Evolutionary conservation across 345 rosid species (phyloP).

Genomic region (Hevea brasiliensis): DNA sequence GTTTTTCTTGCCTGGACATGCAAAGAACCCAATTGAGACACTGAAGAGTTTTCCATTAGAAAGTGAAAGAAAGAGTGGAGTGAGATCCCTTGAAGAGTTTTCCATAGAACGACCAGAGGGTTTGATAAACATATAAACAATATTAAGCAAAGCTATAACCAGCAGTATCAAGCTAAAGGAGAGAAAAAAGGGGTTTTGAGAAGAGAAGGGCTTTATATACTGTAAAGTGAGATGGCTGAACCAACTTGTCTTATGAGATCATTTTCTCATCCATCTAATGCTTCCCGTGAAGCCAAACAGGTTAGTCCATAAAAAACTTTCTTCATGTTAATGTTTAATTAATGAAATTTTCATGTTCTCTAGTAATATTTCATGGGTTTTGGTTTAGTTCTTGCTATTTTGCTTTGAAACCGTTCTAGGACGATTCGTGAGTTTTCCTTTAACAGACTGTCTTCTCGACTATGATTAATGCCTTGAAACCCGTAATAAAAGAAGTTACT

Average conservation of each 20-base stretch:
- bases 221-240: conserved; percentile 60
- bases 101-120: neutral
- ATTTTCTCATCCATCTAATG: conserved; percentile 74
- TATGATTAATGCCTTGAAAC: neutral
- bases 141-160: too few relatives aligned
- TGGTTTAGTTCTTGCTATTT: neutral
- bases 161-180: neutral
- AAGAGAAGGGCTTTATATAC: neutral
- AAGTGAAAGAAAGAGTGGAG: neutral
- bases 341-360: neutral
- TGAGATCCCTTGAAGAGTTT: neutral
- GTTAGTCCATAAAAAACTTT: conserved; percentile 31
- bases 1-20: conserved; percentile 6
- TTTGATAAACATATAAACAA: neutral
- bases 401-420: too few relatives aligned
- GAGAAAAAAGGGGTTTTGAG: neutral
- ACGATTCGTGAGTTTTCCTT: too few relatives aligned
- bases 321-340: neutral
- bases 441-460: neutral
- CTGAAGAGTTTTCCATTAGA: conserved; percentile 10
- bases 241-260: conserved; percentile 71
- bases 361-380: neutral
- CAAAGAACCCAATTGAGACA: conserved; percentile 9
- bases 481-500: neutral
- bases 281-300: conserved; percentile 54